Base-by-base conservation (phyloP, 306 rosid genomes). In the Oxytropis ochrocephala region DNA sequence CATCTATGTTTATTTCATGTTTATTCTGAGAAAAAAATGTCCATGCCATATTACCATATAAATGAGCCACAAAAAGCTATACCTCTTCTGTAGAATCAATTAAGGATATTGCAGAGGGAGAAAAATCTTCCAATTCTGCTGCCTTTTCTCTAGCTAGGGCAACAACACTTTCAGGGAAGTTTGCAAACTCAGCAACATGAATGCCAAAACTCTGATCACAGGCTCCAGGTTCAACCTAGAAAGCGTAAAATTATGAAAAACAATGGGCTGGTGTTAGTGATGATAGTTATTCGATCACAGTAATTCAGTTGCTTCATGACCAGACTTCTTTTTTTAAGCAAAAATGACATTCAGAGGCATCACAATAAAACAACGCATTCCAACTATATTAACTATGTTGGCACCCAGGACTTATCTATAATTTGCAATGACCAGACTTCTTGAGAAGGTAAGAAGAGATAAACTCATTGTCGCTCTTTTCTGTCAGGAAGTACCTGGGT, bases 181-280 rank as follows among this genome's bases (percentile, higher is more conserved):
- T 94, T 54, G 98, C 98, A 67, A 94, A 94, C 75, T 94, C 98
- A 27, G 98, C 96, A 54, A 94, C 99, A 68, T 94, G 99, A 75
- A 94, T 94, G 24, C 99, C 97, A 21, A 94, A 94, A 85, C 99
- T 91, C 87, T 94, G 97, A 83, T 94, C 99, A 75, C 97, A 94
- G 72, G 99, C 91, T 75, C 99, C 95, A 67, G 95, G 92, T 78
- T 94, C 97, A 6, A 94, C 99, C 99, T 94, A 86, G 58, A 80
- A 75, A 74, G 77, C 27, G 64, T 24, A 57, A 75, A n/a, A 58
- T 61, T 41, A 36, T 5, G 57, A 70, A 67, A 70, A 67, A 60
- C 6, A 68, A 64, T 46, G 55, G 69, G 53, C 13, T 42, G 39
- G 63, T 38, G 73, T 49, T 66, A 50, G 62, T 77, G 67, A 44